These are phyloP conservation scores for Lyophyllum shimeji DNA, from an alignment of 768 basidiomycete species.

Conservation along the genomic window DNA sequence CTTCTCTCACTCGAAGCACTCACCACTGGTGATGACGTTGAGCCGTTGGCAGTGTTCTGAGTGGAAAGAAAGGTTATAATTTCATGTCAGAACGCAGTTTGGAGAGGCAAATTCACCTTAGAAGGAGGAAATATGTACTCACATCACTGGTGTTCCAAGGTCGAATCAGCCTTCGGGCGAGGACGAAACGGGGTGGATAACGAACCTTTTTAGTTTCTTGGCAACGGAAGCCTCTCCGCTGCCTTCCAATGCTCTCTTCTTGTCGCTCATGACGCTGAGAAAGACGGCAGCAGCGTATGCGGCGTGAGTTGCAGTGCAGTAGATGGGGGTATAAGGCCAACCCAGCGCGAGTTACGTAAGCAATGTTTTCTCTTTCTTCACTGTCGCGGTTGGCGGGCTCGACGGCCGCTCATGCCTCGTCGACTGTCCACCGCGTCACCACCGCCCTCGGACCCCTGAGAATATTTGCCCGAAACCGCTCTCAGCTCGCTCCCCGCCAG, in stretches of 20 bases:
- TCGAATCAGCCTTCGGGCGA: conserved; percentile 16
- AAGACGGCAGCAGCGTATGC: not conserved
- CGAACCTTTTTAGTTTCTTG: conserved; percentile 73
- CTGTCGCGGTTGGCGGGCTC: conserved; percentile 28
- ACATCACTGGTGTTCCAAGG: conserved; percentile 55
- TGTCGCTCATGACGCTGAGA: conserved; percentile 55
- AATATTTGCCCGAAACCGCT: conserved; percentile 45
- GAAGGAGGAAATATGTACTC: conserved; percentile 47
- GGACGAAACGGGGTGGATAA: conserved; percentile 2
- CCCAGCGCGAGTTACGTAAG: conserved; percentile 17
- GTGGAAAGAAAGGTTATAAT: conserved; percentile 65
- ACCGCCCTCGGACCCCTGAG: conserved; percentile 31
- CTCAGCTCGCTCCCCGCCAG: conserved; percentile 78
- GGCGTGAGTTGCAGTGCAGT: not conserved
- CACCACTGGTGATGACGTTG: conserved; percentile 40
- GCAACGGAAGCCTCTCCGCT: conserved; percentile 43
- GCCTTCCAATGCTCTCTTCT: conserved; percentile 60
- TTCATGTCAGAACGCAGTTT: conserved; percentile 53
- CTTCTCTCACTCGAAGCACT: conserved; percentile 23
- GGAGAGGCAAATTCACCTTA: conserved; percentile 73
- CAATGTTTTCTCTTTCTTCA: conserved; percentile 46
- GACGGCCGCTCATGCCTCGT: conserved; percentile 16
- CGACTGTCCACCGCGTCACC: conserved; percentile 19
- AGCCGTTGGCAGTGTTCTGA: conserved; percentile 54
- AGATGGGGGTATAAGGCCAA: conserved; percentile 4